A percentile compares a stretch with the other conserved stretches of the same genome.
These are phyloP conservation scores for Boletus austroedulis DNA, from an alignment of 1,284 basidiomycete genomes.

Conservation along the genomic window DNA sequence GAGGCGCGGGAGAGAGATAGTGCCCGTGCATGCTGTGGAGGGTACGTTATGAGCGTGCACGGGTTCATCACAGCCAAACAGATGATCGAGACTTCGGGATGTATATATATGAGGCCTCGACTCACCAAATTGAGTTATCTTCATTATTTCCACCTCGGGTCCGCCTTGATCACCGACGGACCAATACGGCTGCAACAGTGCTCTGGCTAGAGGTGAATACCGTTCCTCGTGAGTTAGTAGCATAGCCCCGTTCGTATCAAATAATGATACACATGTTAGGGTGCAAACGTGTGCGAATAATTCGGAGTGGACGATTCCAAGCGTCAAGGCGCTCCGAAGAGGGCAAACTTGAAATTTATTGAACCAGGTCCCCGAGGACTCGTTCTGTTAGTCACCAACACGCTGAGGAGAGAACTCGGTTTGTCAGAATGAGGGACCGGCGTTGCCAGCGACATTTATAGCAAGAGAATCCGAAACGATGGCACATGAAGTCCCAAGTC, in stretches of 20 bases:
- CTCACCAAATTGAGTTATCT: background rate
- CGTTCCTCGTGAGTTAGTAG: background rate
- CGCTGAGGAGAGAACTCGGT: background rate
- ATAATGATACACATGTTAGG: background rate
- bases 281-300: background rate
- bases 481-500: background rate
- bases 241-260: conserved; percentile 7
- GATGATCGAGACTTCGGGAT: background rate
- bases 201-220: background rate
- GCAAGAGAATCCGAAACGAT: background rate
- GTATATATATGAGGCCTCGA: background rate
- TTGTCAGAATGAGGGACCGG: background rate
- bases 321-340: background rate
- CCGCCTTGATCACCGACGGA: conserved; percentile 12
- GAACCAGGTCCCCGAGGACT: background rate
- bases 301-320: background rate
- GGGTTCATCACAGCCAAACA: background rate
- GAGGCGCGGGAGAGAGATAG: background rate
- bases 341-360: background rate
- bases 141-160: conserved; percentile 3
- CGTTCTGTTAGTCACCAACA: background rate
- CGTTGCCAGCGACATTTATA: background rate
- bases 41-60: conserved; percentile 5
- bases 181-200: background rate
- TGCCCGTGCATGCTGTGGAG: background rate